Evolutionary conservation across 345 rosid species (phyloP), one percentile per base, ranked within the genome.

Genomic region (Eucalyptus pauciflora): DNA sequence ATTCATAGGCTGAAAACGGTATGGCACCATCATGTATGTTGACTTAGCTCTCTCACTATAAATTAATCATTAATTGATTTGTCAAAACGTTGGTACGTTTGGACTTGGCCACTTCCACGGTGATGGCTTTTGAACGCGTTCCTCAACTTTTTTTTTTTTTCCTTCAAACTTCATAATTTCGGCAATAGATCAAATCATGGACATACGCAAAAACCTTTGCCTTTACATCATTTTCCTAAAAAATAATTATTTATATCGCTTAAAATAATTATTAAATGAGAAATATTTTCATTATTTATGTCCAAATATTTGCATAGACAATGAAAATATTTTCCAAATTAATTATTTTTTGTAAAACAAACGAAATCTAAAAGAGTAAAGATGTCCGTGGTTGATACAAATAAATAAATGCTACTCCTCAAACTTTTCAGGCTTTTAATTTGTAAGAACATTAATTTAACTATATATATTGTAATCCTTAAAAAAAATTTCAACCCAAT

Each of bases 281-380:
- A 52, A 20, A 52, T 52, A 52, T 52, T 20, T 0, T 52, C 25
- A 52, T 52, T 52, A 52, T 7, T 52, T 52, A 52, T 52, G 10
- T 52, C 10, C 0, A 52, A 52, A 20, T 0, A 1, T 52, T 50
- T 52, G 0, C 5, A 52, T 52, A 52, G 25, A 52, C 0, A 0
- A 52, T 52, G 5, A 52, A n/a, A 52, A 52, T 52, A 52, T 52
- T 1, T 52, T 52, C 0, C 5, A 52, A 52, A 52, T 52, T 0
- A 52, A 7, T 52, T 52, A 20, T 20, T 52, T 52, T 52, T 20
- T 0, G 25, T 0, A 0, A 52, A 0, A 52, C 25, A 52, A 18
- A 52, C 1, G 0, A 0, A 52, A 52, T 10, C 62, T 56, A 8
- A 56, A 56, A 56, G 13, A 22, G 1, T 56, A 2, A 56, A 54